These are phyloP conservation scores for Fusarium tjaetaba DNA, from an alignment of 2,329 filamentous ascomycete genomes.

Conservation along the genomic window DNA sequence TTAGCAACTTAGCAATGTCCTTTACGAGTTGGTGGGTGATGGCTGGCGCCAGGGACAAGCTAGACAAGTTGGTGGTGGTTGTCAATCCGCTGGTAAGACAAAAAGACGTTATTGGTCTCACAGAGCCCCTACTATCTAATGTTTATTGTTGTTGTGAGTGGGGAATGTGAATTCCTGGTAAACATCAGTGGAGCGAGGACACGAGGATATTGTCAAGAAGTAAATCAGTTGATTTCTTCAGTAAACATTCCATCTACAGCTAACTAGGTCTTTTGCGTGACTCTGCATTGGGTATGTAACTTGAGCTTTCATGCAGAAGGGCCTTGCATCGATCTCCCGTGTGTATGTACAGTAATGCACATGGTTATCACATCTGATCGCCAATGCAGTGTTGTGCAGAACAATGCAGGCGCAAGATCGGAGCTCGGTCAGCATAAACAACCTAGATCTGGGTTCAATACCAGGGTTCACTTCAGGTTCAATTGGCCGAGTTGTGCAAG, in stretches of 20 bases:
- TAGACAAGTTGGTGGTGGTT: constrained; percentile 12
- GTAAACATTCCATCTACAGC: constrained; percentile 1
- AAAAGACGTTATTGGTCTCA: constrained; percentile 35
- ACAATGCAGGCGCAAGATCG: constrained; percentile 29
- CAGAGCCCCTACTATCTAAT: constrained; percentile 2
- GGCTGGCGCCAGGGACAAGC: constrained; percentile 6
- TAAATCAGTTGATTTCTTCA: constrained; percentile 11
- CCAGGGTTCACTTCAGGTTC: background rate
- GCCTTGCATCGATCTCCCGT: constrained; percentile 41
- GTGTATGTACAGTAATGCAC: constrained; percentile 28
- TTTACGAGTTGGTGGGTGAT: background rate
- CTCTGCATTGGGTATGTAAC: constrained; percentile 13
- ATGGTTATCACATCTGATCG: constrained; percentile 35
- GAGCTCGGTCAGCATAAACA: constrained; percentile 12
- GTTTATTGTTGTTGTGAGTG: constrained; percentile 15
- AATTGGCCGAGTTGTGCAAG: constrained; percentile 10
- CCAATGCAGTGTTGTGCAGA: constrained; percentile 43
- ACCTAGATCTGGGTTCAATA: constrained; percentile 6
- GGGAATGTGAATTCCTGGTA: constrained; percentile 11
- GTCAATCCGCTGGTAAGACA: constrained; percentile 29
- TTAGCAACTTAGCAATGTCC: background rate
- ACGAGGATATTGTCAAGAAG: background rate
- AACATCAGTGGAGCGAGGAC: background rate
- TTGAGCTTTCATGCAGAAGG: constrained; percentile 38
- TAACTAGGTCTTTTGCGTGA: background rate